These are phyloP conservation scores for Globisporangium perplexum DNA, from an alignment of 352 stramenopile species.

Conservation along the genomic window DNA sequence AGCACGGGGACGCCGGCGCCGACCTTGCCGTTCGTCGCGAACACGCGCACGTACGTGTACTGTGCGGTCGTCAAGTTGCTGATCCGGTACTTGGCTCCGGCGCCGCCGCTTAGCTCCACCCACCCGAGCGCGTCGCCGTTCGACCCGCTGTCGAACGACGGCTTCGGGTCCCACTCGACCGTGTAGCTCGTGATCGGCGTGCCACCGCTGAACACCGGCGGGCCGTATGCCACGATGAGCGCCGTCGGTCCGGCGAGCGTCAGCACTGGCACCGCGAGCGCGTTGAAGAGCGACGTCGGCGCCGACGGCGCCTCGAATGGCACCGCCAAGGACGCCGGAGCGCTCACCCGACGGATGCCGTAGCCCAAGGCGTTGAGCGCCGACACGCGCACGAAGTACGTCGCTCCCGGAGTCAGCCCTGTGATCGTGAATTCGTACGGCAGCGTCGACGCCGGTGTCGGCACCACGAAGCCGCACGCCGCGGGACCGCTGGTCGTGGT, in stretches of 20 bases:
- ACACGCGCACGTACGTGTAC: constrained; percentile 68
- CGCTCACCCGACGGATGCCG: constrained; percentile 46
- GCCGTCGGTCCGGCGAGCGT: constrained; percentile 64
- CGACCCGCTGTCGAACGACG: constrained; percentile 65
- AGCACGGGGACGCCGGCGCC: constrained; percentile 32
- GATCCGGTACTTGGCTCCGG: constrained; percentile 38
- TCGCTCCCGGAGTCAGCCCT: constrained; percentile 46
- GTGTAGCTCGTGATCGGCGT: constrained; percentile 82
- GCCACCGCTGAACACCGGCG: constrained; percentile 85
- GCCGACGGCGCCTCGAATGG: constrained; percentile 52
- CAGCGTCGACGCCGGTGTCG: constrained; percentile 10
- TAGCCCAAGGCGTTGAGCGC: constrained; percentile 65
- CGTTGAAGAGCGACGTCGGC: constrained; percentile 62
- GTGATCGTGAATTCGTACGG: constrained; percentile 53
- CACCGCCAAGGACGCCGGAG: constrained; percentile 47
- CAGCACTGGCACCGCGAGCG: constrained; percentile 43
- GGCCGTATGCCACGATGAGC: constrained; percentile 73
- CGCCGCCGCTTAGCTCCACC: constrained; percentile 17
- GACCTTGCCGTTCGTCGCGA: constrained; percentile 54
- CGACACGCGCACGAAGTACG: constrained; percentile 69
- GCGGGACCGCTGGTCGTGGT: constrained; percentile 19
- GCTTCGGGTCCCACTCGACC: constrained; percentile 87
- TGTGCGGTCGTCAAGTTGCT: constrained; percentile 33
- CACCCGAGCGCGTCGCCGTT: constrained; percentile 53
- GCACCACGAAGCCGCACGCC: constrained; percentile 30